Base-by-base conservation (phyloP, 176 grass and related monocot genomes). In the Triticum monococcum region DNA sequence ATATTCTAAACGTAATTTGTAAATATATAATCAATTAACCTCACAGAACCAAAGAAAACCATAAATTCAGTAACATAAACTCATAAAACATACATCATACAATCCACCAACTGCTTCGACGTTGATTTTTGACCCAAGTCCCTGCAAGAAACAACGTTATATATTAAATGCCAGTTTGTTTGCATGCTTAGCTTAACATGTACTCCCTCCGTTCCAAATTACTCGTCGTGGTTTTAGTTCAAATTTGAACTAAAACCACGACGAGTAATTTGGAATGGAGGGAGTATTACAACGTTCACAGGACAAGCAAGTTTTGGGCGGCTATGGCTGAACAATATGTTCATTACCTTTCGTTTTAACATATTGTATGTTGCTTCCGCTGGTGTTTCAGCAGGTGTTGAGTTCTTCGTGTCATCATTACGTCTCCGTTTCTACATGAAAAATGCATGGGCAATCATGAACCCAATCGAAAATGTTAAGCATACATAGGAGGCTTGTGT, bases 321-420 rank as follows among this genome's bases (percentile, higher is more conserved):
- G 46, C 57, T 48, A 26, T 16, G 61, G 50, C 23, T 4, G 5
- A 32, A 43, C 70, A 24, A 59, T 52, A 80, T 79, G 79, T 63
- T 41, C 16, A 76, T 12, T 85, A 98, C 91, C 96, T 98, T 98
- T 41, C 90, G 82, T 81, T 95, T 98, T 71, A 95, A 91, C 91
- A 98, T 91, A 81, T 94, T 94, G 64, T 81, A 90, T 24, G 96
- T 93, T 52, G 93, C 96, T 83, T 95, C 91, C 65, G 94, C 92
- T 52, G 96, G 91, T 86, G 91, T 98, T 83, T 88, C 86, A 45
- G 96, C 93, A 80, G 93, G 91, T 61, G 78, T 79, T 7, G 82
- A 35, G 22, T 67, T 97, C 68, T 93, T 97, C 46, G 81, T 73
- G 30, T 95, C 93, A 78, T 95, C 89, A 52, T 81, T 85, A 24